A percentile compares a stretch with the other conserved stretches of the same genome.
Conservation (phyloP, 192 early-diverging fungal genomes). For the Pilaira anomala region DNA sequence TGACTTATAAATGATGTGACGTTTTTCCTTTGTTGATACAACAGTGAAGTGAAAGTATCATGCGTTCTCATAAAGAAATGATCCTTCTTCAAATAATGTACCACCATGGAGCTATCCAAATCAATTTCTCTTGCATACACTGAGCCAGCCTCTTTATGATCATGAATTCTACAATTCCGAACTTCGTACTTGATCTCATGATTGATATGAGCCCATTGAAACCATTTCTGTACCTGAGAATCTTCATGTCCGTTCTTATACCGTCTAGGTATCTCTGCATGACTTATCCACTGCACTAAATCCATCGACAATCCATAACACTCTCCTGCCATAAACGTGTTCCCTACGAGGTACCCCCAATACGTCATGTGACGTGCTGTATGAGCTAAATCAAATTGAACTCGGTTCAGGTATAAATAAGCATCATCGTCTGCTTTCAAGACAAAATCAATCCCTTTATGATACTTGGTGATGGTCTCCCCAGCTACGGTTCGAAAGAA, state of each 20-base stretch:
- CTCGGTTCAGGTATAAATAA: constrained; percentile 27
- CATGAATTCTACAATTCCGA: constrained; percentile 25
- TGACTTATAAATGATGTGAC: no score
- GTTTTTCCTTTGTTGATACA: no score
- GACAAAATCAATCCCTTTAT: constrained; percentile 29
- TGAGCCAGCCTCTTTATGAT: constrained; percentile 14
- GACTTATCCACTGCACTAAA: constrained; percentile 22
- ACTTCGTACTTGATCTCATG: constrained; percentile 20
- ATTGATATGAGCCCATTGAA: constrained; percentile 19
- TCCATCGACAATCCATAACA: constrained; percentile 32
- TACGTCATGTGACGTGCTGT: constrained; percentile 22
- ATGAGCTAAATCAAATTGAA: constrained; percentile 23
- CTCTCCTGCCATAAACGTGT: constrained; percentile 31
- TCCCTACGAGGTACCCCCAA: constrained; percentile 32
- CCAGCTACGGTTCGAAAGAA: constrained; percentile 21
- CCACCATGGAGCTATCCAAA: constrained; percentile 17
- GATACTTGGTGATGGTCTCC: neutral
- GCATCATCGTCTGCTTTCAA: constrained; percentile 37
- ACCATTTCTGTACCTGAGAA: constrained; percentile 33
- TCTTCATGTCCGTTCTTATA: constrained; percentile 32
- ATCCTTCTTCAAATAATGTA: constrained; percentile 24
- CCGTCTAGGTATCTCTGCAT: neutral
- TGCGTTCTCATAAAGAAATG: constrained; percentile 22
- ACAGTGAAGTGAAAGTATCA: neutral
- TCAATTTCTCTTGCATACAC: constrained; percentile 25